Conservation (phyloP, 106 monocot species). For the Iris macrosiphon region DNA sequence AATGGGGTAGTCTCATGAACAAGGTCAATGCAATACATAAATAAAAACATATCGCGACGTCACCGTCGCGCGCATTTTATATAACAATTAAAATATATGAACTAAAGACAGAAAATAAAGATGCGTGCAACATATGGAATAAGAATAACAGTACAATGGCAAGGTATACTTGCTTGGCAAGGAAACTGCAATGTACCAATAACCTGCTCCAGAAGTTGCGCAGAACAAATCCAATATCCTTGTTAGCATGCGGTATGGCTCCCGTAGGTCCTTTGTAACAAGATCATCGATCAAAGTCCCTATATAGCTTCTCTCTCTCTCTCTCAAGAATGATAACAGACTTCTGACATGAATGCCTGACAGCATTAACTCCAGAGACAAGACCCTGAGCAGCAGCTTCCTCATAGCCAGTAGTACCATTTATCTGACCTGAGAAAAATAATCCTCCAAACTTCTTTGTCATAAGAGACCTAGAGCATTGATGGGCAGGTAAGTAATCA, state of each 20-base stretch:
- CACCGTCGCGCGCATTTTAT: too few relatives aligned
- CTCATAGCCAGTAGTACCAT: constrained; percentile 98
- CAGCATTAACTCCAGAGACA: constrained; percentile 92
- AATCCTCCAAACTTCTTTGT: constrained; percentile 90
- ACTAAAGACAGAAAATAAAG: too few relatives aligned
- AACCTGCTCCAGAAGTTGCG: too few relatives aligned
- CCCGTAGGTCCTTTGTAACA: constrained; percentile 97
- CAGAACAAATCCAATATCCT: too few relatives aligned
- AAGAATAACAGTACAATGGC: too few relatives aligned
- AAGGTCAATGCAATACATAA: too few relatives aligned
- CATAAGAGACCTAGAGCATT: constrained; percentile 97
- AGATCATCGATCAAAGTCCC: constrained; percentile 99
- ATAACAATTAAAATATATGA: too few relatives aligned
- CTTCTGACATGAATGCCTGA: constrained; percentile 82
- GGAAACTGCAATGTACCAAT: too few relatives aligned
- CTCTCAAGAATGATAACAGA: constrained; percentile 82
- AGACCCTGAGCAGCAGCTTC: constrained; percentile 99
- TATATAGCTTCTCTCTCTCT: constrained; percentile 98
- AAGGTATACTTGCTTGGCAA: too few relatives aligned
- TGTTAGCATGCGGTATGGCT: constrained; percentile 97
- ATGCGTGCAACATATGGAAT: too few relatives aligned
- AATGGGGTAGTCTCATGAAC: too few relatives aligned
- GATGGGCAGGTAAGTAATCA: constrained; percentile 89
- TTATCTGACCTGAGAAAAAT: constrained; percentile 98
- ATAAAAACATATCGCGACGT: too few relatives aligned